phyloP scores from a whole-genome alignment of 75 land plant species.

The Adiantum capillusveneris region DNA sequence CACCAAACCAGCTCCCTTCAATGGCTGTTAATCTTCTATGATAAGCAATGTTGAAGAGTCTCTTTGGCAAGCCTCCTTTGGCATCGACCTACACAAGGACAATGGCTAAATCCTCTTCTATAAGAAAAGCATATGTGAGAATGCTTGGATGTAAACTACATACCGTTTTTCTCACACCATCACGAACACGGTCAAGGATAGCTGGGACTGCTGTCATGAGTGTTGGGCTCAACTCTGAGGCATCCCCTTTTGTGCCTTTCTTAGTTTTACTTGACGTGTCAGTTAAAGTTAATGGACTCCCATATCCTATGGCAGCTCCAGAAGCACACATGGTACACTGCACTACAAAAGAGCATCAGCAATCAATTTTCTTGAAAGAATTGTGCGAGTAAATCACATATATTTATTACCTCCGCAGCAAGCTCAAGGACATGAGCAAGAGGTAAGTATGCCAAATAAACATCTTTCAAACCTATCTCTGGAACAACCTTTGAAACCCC shows the following conservation, averaged over 20 bases:
- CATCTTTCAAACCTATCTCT: conserved; percentile 33
- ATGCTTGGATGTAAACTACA: background rate
- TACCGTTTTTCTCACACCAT: conserved; percentile 80
- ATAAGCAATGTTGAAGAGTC: conserved; percentile 68
- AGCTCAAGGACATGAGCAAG: conserved; percentile 91
- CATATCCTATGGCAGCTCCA: conserved; percentile 87
- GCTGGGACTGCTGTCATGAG: conserved; percentile 87
- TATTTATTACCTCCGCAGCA: conserved; percentile 66
- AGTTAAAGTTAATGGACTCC: conserved; percentile 87
- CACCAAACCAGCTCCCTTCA: conserved; percentile 89
- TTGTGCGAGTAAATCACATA: background rate
- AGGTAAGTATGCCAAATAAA: conserved; percentile 88
- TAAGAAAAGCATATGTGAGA: background rate
- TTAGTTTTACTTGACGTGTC: conserved; percentile 88
- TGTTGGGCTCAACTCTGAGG: conserved; percentile 56
- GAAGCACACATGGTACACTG: conserved; percentile 57
- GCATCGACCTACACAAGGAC: conserved; percentile 69
- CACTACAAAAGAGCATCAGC: conserved; percentile 4
- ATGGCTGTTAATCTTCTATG: conserved; percentile 60
- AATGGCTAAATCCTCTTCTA: too few species aligned
- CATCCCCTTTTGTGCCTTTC: conserved; percentile 80
- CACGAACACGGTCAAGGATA: conserved; percentile 86
- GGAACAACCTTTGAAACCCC: conserved; percentile 66
- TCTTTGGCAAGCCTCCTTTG: conserved; percentile 68
- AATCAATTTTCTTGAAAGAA: background rate